phyloP scores from a whole-genome alignment of 768 basidiomycete species.

The Boletus subparvulus region DNA sequence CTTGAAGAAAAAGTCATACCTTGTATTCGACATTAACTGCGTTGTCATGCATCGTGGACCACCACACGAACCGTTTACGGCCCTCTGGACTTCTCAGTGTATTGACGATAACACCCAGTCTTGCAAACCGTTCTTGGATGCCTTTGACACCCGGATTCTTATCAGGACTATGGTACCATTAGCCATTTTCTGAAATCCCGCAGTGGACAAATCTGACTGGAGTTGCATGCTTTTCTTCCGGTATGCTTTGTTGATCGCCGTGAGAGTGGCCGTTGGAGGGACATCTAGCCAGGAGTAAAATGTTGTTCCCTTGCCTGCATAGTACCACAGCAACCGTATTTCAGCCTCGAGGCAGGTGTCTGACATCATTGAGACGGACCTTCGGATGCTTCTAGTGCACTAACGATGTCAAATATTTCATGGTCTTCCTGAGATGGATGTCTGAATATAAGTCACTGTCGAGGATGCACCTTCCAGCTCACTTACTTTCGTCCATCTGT shows the following conservation, averaged over 20 bases:
- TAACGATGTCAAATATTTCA: slow-evolving; percentile 94
- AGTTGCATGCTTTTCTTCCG: slow-evolving; percentile 85
- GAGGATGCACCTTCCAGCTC: not conserved
- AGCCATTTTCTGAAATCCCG: slow-evolving; percentile 3
- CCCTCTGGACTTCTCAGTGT: slow-evolving; percentile 78
- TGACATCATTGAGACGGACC: slow-evolving; percentile 41
- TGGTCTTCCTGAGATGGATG: slow-evolving; percentile 69
- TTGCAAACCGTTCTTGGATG: slow-evolving; percentile 87
- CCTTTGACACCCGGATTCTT: slow-evolving; percentile 87
- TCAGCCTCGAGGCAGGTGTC: slow-evolving; percentile 2
- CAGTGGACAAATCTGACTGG: slow-evolving; percentile 60
- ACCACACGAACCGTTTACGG: slow-evolving; percentile 63
- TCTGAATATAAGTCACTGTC: slow-evolving; percentile 9
- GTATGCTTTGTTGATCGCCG: slow-evolving; percentile 88
- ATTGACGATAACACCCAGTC: slow-evolving; percentile 79
- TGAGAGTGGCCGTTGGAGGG: slow-evolving; percentile 63
- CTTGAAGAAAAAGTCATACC: slow-evolving; percentile 94
- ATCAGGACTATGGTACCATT: slow-evolving; percentile 65
- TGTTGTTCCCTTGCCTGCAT: slow-evolving; percentile 76
- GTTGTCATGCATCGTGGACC: not conserved
- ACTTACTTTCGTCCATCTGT: slow-evolving; percentile 71
- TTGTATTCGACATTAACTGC: slow-evolving; percentile 29
- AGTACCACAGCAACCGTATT: not conserved
- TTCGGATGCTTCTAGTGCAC: slow-evolving; percentile 75
- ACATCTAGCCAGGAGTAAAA: slow-evolving; percentile 96